Evolutionary conservation across 768 basidiomycete species (phyloP).

Genomic region (Lyophyllum decastes): DNA sequence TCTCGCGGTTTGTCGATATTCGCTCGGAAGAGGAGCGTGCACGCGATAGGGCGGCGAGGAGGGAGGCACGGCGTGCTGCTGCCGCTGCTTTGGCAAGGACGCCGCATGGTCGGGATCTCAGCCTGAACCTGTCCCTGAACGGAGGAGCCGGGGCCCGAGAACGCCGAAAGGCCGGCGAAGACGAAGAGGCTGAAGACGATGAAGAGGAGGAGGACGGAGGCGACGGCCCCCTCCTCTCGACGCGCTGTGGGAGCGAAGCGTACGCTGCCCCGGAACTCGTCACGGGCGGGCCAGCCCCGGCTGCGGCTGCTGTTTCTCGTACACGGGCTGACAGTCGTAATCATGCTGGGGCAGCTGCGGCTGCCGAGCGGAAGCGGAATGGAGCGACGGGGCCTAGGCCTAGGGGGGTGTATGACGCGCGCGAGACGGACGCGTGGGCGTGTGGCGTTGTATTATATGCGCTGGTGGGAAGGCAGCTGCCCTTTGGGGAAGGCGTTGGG

Average conservation of each 20-base stretch:
- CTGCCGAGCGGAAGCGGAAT: too few relatives aligned
- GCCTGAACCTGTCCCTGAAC: too few relatives aligned
- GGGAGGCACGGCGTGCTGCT: background rate
- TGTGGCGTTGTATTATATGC: constrained; percentile 87
- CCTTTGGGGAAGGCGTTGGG: constrained; percentile 65
- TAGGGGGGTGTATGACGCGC: constrained; percentile 73
- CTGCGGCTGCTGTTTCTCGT: too few relatives aligned
- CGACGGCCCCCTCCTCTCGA: constrained; percentile 57
- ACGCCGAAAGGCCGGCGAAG: too few relatives aligned
- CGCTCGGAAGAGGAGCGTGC: constrained; percentile 25
- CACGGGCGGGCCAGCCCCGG: constrained; percentile 37
- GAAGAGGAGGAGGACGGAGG: constrained; percentile 21
- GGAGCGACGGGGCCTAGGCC: too few relatives aligned
- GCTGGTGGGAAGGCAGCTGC: constrained; percentile 66
- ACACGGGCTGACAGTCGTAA: too few relatives aligned
- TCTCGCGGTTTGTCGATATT: constrained; percentile 82
- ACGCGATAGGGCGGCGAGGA: constrained; percentile 6
- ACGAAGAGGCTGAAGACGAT: background rate
- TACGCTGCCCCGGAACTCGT: constrained; percentile 85
- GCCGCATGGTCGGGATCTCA: too few relatives aligned
- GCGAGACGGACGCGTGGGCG: constrained; percentile 88
- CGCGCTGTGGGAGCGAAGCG: constrained; percentile 86
- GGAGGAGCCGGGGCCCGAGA: too few relatives aligned
- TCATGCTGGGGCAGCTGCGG: too few relatives aligned
- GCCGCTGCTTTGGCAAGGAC: background rate